Evolutionary conservation across 140 eudicot genomes (phyloP).

Genomic region (Flaveria floridana): DNA sequence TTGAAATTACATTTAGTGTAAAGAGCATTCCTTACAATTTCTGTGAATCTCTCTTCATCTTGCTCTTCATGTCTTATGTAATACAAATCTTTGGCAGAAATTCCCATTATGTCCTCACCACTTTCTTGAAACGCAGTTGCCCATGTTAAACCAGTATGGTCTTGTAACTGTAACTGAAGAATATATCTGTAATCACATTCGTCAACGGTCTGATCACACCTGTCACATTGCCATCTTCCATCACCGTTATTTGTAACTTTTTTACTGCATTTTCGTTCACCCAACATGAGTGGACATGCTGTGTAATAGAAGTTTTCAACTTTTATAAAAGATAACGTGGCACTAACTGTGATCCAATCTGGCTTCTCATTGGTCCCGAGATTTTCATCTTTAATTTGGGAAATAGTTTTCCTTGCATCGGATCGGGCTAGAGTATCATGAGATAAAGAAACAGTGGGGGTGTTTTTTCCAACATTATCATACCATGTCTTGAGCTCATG

Average conservation of each 20-base stretch:
- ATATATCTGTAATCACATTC: conserved; percentile 79
- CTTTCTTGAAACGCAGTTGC: conserved; percentile 85
- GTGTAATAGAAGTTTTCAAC: conserved; percentile 68
- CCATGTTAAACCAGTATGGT: conserved; percentile 77
- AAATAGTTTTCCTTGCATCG: conserved; percentile 64
- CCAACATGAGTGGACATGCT: conserved; percentile 72
- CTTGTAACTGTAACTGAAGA: conserved; percentile 74
- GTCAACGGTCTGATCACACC: conserved; percentile 65
- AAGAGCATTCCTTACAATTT: conserved; percentile 43
- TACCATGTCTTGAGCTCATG: conserved; percentile 61
- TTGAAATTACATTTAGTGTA: conserved; percentile 49
- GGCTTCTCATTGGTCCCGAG: conserved; percentile 89
- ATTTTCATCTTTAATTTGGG: conserved; percentile 90
- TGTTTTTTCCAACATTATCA: conserved; percentile 53
- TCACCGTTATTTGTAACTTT: conserved; percentile 80
- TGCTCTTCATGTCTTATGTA: conserved; percentile 56
- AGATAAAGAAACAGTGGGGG: conserved; percentile 60
- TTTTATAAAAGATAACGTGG: conserved; percentile 44
- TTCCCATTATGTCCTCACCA: conserved; percentile 72
- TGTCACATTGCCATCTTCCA: conserved; percentile 88
- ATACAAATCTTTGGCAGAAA: conserved; percentile 69
- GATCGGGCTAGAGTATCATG: conserved; percentile 40
- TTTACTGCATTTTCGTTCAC: conserved; percentile 70
- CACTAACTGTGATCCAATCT: conserved; percentile 71
- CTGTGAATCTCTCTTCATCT: conserved; percentile 64